These are phyloP conservation scores for Lophiotrema nucula DNA, from an alignment of 495 filamentous ascomycete genomes.

Conservation along the genomic window DNA sequence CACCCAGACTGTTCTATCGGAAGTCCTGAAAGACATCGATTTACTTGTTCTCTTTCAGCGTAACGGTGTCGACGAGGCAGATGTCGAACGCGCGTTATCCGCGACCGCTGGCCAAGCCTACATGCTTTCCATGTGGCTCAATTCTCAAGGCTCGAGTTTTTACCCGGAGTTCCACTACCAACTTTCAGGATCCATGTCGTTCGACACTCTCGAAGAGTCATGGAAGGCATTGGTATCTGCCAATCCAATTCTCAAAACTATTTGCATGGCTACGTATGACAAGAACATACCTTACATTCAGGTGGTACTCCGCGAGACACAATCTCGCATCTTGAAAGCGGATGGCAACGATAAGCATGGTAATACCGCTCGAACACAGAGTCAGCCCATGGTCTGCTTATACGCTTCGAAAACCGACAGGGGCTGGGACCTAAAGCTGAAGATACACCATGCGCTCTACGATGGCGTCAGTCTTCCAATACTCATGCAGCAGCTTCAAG, in stretches of 20 bases:
- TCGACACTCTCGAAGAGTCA: conserved; percentile 45
- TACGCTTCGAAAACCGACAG: conserved; percentile 28
- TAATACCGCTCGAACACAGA: conserved; percentile 20
- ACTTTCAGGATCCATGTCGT: conserved; percentile 30
- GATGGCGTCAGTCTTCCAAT: conserved; percentile 57
- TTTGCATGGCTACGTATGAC: conserved; percentile 52
- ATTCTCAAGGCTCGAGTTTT: conserved; percentile 58
- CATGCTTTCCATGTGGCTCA: conserved; percentile 68
- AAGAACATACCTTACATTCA: conserved; percentile 54
- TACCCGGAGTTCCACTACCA: conserved; percentile 62
- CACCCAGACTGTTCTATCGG: conserved; percentile 31
- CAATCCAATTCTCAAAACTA: conserved; percentile 61
- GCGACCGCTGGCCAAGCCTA: conserved; percentile 71
- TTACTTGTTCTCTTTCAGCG: conserved; percentile 34
- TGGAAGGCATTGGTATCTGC: conserved; percentile 57
- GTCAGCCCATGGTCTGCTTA: conserved; percentile 39
- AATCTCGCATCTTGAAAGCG: conserved; percentile 19
- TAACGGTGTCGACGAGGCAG: conserved; percentile 38
- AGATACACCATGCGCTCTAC: conserved; percentile 63
- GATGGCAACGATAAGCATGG: conserved; percentile 24
- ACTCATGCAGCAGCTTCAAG: conserved; percentile 47
- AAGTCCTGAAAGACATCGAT: conserved; percentile 42
- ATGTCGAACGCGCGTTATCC: conserved; percentile 58
- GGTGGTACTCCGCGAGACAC: conserved; percentile 42
- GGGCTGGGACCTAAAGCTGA: conserved; percentile 45